phyloP scores from a whole-genome alignment of 345 rosid genomes.

The Salix koriyanagi region DNA sequence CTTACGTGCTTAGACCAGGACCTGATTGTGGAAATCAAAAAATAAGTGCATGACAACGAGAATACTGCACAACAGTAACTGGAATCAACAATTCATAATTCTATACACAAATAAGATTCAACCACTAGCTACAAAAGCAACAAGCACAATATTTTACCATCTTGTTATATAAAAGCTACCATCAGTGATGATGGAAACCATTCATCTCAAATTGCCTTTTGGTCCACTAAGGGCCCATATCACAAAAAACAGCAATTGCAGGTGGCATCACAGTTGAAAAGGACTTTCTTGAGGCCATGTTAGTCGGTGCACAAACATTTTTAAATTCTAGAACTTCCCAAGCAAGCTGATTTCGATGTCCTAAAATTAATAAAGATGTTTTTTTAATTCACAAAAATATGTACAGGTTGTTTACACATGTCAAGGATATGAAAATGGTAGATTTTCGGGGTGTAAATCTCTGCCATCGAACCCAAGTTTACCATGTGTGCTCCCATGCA shows the following conservation, averaged over 20 bases:
- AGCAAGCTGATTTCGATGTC: no score
- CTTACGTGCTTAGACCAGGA: slow-evolving; percentile 19
- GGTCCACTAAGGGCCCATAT: not conserved
- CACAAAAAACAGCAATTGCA: not conserved
- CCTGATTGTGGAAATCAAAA: slow-evolving; percentile 34
- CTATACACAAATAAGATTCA: not conserved
- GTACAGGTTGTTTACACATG: no score
- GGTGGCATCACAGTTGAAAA: not conserved
- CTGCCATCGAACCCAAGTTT: no score
- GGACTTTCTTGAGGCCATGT: not conserved
- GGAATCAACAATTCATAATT: not conserved
- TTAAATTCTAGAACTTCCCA: not conserved
- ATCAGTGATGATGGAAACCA: not conserved
- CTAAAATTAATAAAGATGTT: no score
- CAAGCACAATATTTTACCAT: not conserved
- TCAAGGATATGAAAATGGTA: no score
- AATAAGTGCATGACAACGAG: not conserved
- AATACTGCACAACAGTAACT: no score
- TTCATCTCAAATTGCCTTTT: not conserved
- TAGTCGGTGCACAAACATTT: no score
- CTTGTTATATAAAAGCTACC: not conserved
- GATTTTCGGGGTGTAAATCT: no score
- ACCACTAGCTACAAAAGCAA: not conserved
- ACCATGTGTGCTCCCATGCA: no score
- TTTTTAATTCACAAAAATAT: no score